Evolutionary conservation across 805 yeast species (phyloP).

Genomic region (Lipomyces anomalus): DNA sequence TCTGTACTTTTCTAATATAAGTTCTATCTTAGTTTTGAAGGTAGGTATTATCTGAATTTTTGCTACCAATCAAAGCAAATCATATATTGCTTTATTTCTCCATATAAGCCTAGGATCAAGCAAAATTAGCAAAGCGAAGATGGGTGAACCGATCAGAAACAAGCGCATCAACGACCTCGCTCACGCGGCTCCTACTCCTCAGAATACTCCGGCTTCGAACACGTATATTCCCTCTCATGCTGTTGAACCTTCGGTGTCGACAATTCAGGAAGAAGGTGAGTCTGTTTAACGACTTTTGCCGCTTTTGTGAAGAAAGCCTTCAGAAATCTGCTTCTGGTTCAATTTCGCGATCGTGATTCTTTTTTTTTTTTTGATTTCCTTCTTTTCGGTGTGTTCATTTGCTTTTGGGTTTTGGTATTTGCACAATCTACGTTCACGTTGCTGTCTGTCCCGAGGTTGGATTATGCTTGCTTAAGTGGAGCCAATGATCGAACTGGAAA

Average conservation of each 20-base stretch:
- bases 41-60: no score
- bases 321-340: neutral
- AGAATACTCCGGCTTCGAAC: conserved; percentile 91
- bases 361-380: conserved; percentile 1
- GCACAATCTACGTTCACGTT: neutral
- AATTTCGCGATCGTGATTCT: no score
- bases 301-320: neutral
- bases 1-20: no score
- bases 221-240: conserved; percentile 48
- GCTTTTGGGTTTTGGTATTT: no score
- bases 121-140: no score
- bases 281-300: conserved; percentile 19
- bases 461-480: neutral
- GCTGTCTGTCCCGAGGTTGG: neutral
- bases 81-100: no score
- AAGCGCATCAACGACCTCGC: conserved; percentile 66
- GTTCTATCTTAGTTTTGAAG: no score
- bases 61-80: no score
- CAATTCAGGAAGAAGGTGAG: conserved; percentile 65
- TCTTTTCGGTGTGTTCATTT: conserved; percentile 5
- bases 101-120: no score
- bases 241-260: conserved; percentile 45
- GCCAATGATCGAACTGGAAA: no score
- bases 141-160: conserved; percentile 85
- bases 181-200: conserved; percentile 93